A percentile compares a stretch with the other conserved stretches of the same genome.
These are phyloP conservation scores for Penicillium coffeae DNA, from an alignment of 495 filamentous ascomycete genomes.

Conservation along the genomic window DNA sequence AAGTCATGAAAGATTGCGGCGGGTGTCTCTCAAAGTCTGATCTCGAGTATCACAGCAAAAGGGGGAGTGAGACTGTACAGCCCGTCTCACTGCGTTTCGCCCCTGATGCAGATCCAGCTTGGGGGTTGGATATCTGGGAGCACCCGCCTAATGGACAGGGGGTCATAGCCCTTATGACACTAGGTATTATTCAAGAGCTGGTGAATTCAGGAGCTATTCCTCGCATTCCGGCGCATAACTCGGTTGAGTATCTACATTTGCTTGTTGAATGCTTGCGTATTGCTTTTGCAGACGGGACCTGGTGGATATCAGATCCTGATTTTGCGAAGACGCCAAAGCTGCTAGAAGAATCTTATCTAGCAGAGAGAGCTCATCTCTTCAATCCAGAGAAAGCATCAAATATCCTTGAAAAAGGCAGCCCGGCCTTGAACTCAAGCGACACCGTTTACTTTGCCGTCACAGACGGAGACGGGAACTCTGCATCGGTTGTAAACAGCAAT, in stretches of 20 bases:
- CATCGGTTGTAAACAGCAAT: conserved; percentile 1
- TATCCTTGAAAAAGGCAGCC: background rate
- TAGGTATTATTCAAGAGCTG: background rate
- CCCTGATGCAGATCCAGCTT: background rate
- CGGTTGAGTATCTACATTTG: background rate
- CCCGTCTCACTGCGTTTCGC: background rate
- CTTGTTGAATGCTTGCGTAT: background rate
- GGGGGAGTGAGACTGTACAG: background rate
- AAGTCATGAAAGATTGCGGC: background rate
- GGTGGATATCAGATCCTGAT: conserved; percentile 1
- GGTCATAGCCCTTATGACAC: background rate
- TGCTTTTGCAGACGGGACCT: background rate
- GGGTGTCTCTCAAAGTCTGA: background rate
- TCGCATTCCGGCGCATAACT: background rate
- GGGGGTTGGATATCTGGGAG: background rate
- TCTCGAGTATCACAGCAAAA: background rate
- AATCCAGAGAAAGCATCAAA: background rate
- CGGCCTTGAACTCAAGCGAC: background rate
- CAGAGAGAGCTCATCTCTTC: background rate
- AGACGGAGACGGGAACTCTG: background rate
- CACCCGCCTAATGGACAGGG: conserved; percentile 4
- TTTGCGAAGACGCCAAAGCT: background rate
- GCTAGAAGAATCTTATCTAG: background rate
- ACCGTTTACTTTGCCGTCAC: conserved; percentile 1
- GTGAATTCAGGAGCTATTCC: background rate